Evolutionary conservation across 768 basidiomycete genomes (phyloP).

Genomic region (Collybia sordida): DNA sequence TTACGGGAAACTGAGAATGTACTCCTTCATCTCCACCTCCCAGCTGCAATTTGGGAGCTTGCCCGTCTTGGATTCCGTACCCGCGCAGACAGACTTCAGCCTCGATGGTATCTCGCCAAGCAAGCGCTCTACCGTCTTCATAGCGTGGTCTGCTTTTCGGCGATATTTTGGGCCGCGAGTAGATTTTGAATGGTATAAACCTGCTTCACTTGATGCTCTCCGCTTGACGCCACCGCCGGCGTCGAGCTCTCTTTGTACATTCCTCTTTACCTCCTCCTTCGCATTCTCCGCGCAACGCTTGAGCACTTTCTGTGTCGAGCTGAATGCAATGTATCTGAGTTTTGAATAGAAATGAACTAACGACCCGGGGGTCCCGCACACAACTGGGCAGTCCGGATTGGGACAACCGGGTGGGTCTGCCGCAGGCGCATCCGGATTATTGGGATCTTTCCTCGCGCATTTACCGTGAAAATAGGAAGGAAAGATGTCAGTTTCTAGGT

Average conservation of each 20-base stretch:
- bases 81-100: slow-evolving; percentile 47
- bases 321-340: slow-evolving; percentile 49
- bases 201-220: neutral
- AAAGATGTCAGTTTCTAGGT: slow-evolving; percentile 60
- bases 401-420: slow-evolving; percentile 70
- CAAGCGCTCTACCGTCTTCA: slow-evolving; percentile 24
- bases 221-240: slow-evolving; percentile 2
- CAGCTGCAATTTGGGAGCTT: slow-evolving; percentile 54
- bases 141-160: slow-evolving; percentile 4
- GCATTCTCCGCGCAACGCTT: slow-evolving; percentile 32
- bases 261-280: slow-evolving; percentile 36
- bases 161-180: slow-evolving; percentile 12
- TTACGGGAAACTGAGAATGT: slow-evolving; percentile 64
- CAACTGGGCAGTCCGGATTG: slow-evolving; percentile 75
- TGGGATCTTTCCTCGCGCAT: slow-evolving; percentile 50
- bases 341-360: slow-evolving; percentile 64
- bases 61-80: slow-evolving; percentile 24
- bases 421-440: slow-evolving; percentile 9
- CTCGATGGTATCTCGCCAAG: slow-evolving; percentile 27
- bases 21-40: slow-evolving; percentile 58
- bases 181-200: no score
- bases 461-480: slow-evolving; percentile 76
- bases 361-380: slow-evolving; percentile 83
- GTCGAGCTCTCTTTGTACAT: slow-evolving; percentile 35
- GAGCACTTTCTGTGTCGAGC: slow-evolving; percentile 36